Base-by-base conservation (phyloP, 768 basidiomycete genomes). In the Mycena floridula region DNA sequence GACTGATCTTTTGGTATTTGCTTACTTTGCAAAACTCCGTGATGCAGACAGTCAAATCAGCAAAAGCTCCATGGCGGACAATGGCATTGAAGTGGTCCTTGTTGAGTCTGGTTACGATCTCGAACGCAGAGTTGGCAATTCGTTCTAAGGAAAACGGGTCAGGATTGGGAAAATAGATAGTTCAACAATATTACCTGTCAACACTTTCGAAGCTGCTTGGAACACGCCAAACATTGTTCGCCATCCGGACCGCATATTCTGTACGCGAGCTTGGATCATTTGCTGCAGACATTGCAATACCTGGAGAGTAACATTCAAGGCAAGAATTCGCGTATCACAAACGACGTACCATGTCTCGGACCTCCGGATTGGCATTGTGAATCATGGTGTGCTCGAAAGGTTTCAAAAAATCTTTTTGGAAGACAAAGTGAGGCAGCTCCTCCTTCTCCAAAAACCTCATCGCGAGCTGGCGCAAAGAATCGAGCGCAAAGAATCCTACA, bases 381-480 rank as follows among this genome's bases (percentile, higher is more conserved):
- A 85, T 75, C 90, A 99, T 99, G 1, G 96, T 94, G 60, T 96
- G 85, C 64, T 98, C 94, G 60, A 98, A 99, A 0, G 96, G 96
- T 58, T 92, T 90, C 49, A 99, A 66, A 67, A 99, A 99, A 60
- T 99, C 95, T 65, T 98, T 99, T 58, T 99, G 96, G 64, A 99
- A 99, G 58, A 94, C 92, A 77, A 98, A 99, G 66, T 97, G 93
- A 2, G 93, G 81, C 48, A 99, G 60, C 62, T 99, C 96, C 58
- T 98, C 96, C 63, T 98, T 99, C 65, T 98, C 96, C 55, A 99
- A 74, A 65, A 99, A 99, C 27, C 96, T 84, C 92, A 96, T 96
- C 3, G 96, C 93, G 40, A 99, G 69, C 62, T 99, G 96, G 16
- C 96, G 83, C 9, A 99, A 76, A 4, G 96, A 92, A 62, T 99